These are phyloP conservation scores for Russula brevipes DNA, from an alignment of 768 basidiomycete genomes.

Conservation along the genomic window DNA sequence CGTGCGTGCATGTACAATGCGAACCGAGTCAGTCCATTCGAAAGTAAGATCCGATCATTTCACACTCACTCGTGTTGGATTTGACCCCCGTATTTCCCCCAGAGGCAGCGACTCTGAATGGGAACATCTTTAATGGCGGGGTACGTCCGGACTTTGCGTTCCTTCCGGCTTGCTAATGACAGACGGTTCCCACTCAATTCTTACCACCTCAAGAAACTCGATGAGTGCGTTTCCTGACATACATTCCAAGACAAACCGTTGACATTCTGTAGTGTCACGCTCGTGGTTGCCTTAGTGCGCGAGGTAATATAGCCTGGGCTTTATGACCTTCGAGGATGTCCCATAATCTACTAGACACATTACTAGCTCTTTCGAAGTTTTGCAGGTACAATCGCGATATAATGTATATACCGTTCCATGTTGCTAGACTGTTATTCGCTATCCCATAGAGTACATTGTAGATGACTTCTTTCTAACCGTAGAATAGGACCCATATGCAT, in stretches of 20 bases:
- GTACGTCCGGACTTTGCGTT: conserved; percentile 42
- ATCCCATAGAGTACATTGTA: conserved; percentile 15
- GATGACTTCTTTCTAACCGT: neutral
- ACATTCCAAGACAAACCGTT: conserved; percentile 9
- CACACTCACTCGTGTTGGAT: neutral
- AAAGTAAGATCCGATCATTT: conserved; percentile 42
- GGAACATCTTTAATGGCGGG: conserved; percentile 63
- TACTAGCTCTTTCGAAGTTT: neutral
- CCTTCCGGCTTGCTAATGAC: conserved; percentile 12
- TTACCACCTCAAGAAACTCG: conserved; percentile 52
- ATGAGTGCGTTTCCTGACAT: conserved; percentile 53
- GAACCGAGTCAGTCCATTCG: conserved; percentile 65
- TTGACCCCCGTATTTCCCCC: conserved; percentile 1
- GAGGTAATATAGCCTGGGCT: conserved; percentile 44
- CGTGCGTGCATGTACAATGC: conserved; percentile 64
- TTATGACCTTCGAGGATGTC: neutral
- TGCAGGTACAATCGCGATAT: neutral
- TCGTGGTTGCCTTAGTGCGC: conserved; percentile 61
- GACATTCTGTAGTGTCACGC: conserved; percentile 51
- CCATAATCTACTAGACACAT: conserved; percentile 7
- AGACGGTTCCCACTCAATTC: conserved; percentile 5
- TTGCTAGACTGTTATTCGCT: conserved; percentile 5
- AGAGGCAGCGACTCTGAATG: conserved; percentile 63
- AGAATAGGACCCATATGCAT: neutral
- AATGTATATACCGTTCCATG: conserved; percentile 10